Conservation (phyloP, 768 basidiomycete genomes). For the Clitopilus hobsonii region DNA sequence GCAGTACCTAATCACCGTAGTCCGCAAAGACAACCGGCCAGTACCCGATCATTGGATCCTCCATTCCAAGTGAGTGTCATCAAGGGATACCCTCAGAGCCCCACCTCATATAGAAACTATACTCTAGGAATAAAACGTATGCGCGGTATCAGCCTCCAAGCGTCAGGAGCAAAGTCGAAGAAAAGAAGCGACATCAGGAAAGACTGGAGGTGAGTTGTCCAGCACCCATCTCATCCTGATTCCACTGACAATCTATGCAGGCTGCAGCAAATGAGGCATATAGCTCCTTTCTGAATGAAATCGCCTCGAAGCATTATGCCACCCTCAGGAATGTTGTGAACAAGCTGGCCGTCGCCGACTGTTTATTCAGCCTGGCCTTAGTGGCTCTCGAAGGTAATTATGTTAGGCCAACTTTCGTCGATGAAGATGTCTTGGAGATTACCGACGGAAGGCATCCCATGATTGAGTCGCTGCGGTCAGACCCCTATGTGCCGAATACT, state of each 20-base stretch:
- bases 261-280: conserved; percentile 66
- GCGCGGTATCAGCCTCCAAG: conserved; percentile 76
- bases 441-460: conserved; percentile 90
- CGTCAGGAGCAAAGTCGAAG: conserved; percentile 54
- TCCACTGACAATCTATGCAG: conserved; percentile 15
- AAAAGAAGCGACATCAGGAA: conserved; percentile 74
- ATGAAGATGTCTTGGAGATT: conserved; percentile 67
- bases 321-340: conserved; percentile 71
- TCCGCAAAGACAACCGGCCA: conserved; percentile 46
- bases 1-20: conserved; percentile 80
- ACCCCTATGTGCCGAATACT: conserved; percentile 86
- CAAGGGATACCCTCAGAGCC: neutral
- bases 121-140: conserved; percentile 60
- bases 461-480: conserved; percentile 71
- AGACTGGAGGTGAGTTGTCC: conserved; percentile 39
- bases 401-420: conserved; percentile 69
- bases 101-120: neutral
- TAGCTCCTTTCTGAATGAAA: conserved; percentile 62
- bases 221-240: neutral
- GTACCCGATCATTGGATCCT: conserved; percentile 57
- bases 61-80: conserved; percentile 53
- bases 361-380: conserved; percentile 77
- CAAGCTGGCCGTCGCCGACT: conserved; percentile 82
- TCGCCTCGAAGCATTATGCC: conserved; percentile 62
- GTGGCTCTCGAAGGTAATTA: conserved; percentile 77